Base-by-base conservation (phyloP, 2,329 filamentous ascomycete species). In the Cercospora berteroae region DNA sequence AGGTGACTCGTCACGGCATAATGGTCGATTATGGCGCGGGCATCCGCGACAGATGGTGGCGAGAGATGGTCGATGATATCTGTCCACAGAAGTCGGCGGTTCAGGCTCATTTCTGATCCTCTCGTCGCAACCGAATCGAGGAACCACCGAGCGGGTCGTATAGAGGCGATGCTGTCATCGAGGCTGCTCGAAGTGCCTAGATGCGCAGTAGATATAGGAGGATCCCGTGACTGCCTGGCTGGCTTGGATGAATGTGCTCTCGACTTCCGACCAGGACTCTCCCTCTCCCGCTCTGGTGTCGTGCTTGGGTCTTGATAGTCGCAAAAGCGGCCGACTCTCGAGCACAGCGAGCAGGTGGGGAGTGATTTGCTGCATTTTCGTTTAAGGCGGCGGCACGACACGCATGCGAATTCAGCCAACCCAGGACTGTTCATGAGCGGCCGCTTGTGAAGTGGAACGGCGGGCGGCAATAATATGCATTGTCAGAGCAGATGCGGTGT, bases 341-440 rank as follows among this genome's bases (percentile, higher is more conserved):
- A 58, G 44, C 69, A 70, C 8, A 71, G 63, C 2, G 64, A 67
- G 62, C 68, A 71, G 9, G 63, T 33, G 4, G 69, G 69, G 4
- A 68, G 31, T 16, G 65, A 60, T 25, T 71, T 71, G n/a, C 58
- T 64, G 66, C 69, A 71, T 67, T 69, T 69, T 16, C 69, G 65
- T 50, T 71, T 70, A 6, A 71, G 68, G n/a, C 62, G 50, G 29
- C 68, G 68, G 63, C 69, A 71, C 6, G 65, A 55, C 18, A 66
- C 63, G 31, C 69, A 71, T 10, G 69, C 63, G 39, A 60, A 65
- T 5, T 65, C 56, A 8, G 63, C 63, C 27, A 60, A 27, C 10
- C 42, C 42, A n/a, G 31, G 44, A 25, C 29, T 12, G 23, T 27
- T 55, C 55, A 60, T 65, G 56, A 59, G 55, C 63, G 60, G 63